phyloP scores from a whole-genome alignment of 2,329 filamentous ascomycete species.

The Diatrype stigma region DNA sequence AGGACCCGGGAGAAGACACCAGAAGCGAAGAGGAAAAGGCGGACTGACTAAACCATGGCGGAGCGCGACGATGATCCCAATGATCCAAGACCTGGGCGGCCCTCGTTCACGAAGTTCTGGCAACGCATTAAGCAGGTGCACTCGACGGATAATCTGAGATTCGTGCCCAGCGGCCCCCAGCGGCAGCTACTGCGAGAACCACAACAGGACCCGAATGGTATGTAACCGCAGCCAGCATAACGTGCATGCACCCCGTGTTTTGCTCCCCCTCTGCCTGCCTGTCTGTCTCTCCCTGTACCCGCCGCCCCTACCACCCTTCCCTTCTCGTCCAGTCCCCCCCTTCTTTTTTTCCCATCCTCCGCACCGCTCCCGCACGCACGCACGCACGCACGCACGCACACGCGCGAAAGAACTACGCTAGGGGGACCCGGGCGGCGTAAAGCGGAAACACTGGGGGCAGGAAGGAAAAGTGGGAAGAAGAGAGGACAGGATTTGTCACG shows the following conservation, averaged over 20 bases:
- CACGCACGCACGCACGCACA: neutral
- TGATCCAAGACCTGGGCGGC: slow-evolving; percentile 22
- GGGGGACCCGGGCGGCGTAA: neutral
- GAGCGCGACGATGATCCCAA: slow-evolving; percentile 9
- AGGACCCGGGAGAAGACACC: neutral
- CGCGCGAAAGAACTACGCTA: neutral
- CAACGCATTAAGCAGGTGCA: slow-evolving; percentile 38
- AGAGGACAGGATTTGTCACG: neutral
- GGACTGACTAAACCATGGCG: slow-evolving; percentile 2
- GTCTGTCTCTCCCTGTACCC: neutral
- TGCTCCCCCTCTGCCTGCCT: neutral
- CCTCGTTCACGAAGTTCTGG: slow-evolving; percentile 47
- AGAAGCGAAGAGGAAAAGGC: slow-evolving; percentile 2
- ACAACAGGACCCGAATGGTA: slow-evolving; percentile 15
- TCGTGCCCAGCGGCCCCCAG: slow-evolving; percentile 28
- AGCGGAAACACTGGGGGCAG: no score
- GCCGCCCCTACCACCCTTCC: neutral
- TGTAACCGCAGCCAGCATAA: slow-evolving; percentile 5
- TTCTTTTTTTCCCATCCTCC: neutral
- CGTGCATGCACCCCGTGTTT: neutral
- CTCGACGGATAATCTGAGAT: slow-evolving; percentile 29
- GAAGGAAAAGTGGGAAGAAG: no score
- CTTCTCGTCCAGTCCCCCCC: neutral
- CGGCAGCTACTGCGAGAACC: no score
- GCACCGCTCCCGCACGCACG: neutral